Percentiles rank a stretch among this genome's conserved stretches.
These are phyloP conservation scores for Tricholoma flavovirens DNA, from an alignment of 768 basidiomycete species.

Conservation along the genomic window DNA sequence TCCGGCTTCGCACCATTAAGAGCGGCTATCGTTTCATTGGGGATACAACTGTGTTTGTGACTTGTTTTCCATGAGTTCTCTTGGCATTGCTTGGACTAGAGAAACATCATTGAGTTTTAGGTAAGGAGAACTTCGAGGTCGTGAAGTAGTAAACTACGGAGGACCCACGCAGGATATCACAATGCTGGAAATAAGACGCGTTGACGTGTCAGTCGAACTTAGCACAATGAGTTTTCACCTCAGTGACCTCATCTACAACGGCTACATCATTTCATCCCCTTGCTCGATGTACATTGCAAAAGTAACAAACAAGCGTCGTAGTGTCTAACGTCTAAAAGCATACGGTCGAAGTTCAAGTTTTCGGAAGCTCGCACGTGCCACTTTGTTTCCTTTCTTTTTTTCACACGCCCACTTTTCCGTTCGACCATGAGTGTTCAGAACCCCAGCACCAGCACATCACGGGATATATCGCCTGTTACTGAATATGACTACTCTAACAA, in stretches of 20 bases:
- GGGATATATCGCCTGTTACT: neutral
- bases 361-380: too few species aligned
- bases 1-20: slow-evolving; percentile 4
- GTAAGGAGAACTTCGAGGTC: neutral
- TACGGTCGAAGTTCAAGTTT: too few species aligned
- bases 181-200: slow-evolving; percentile 2
- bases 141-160: neutral
- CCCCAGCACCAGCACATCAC: neutral
- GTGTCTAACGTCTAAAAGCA: too few species aligned
- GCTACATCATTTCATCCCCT: slow-evolving; percentile 7
- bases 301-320: too few species aligned
- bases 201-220: neutral
- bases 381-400: too few species aligned
- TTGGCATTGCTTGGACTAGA: slow-evolving; percentile 14
- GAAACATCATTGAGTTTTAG: neutral
- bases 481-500: neutral
- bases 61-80: slow-evolving; percentile 11
- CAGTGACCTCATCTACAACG: slow-evolving; percentile 10
- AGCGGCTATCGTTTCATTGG: slow-evolving; percentile 1
- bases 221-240: neutral
- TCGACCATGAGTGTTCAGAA: neutral
- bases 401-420: too few species aligned
- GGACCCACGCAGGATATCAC: slow-evolving; percentile 10
- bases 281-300: slow-evolving; percentile 7
- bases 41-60: slow-evolving; percentile 10